These are phyloP conservation scores for Microascus cirrosus DNA, from an alignment of 2,329 filamentous ascomycete genomes.

Conservation along the genomic window DNA sequence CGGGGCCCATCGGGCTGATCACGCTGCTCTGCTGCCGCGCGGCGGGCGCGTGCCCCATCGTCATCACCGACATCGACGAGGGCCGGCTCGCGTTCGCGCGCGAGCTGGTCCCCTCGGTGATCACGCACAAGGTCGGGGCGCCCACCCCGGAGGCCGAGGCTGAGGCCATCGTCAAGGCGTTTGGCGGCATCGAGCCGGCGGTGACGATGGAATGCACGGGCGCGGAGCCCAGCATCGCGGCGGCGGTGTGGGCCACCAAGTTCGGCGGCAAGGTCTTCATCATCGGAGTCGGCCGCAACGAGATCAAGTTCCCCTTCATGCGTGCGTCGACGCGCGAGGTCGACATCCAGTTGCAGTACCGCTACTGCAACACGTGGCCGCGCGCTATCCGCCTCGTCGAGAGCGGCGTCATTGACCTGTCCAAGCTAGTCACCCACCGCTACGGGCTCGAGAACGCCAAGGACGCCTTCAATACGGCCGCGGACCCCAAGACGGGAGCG, in stretches of 20 bases:
- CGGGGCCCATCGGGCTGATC: conserved; percentile 87
- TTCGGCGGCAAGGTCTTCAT: conserved; percentile 97
- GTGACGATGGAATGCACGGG: conserved; percentile 89
- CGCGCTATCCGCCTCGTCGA: conserved; percentile 79
- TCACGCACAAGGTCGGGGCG: conserved; percentile 66
- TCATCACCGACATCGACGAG: conserved; percentile 91
- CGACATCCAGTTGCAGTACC: conserved; percentile 92
- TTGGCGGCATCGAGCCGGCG: conserved; percentile 71
- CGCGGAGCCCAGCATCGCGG: conserved; percentile 76
- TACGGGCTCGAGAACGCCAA: conserved; percentile 78
- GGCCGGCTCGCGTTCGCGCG: conserved; percentile 77
- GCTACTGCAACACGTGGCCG: conserved; percentile 94
- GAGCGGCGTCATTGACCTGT: conserved; percentile 72
- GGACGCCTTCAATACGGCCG: conserved; percentile 80
- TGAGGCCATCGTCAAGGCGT: conserved; percentile 51
- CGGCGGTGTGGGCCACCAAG: conserved; percentile 81
- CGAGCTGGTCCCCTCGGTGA: conserved; percentile 66
- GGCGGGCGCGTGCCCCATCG: conserved; percentile 79
- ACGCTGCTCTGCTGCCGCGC: conserved; percentile 75
- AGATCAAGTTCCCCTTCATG: conserved; percentile 96
- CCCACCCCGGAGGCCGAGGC: conserved; percentile 60
- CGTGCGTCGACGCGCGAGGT: conserved; percentile 80
- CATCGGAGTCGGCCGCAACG: conserved; percentile 88
- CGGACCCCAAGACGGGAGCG: conserved; percentile 81
- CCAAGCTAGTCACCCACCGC: conserved; percentile 76